phyloP scores from a whole-genome alignment of 768 basidiomycete species.

The Hygrophoropsis aurantiaca region DNA sequence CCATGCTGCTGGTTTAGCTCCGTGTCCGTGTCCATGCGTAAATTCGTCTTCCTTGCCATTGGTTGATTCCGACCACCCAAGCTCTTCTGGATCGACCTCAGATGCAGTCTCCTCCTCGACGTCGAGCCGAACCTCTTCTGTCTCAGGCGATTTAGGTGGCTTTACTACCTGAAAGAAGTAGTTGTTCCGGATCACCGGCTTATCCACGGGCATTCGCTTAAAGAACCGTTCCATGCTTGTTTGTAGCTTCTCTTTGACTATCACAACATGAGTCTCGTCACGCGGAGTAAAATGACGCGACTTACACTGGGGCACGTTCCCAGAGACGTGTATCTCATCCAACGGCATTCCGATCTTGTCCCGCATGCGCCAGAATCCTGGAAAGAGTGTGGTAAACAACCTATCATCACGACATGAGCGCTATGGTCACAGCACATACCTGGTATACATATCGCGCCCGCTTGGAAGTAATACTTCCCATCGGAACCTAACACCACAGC shows the following conservation, averaged over 20 bases:
- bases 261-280: not conserved
- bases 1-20: slow-evolving; percentile 12
- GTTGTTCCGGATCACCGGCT: slow-evolving; percentile 73
- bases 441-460: slow-evolving; percentile 64
- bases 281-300: slow-evolving; percentile 1
- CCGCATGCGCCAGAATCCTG: slow-evolving; percentile 74
- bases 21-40: slow-evolving; percentile 27
- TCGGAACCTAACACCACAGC: slow-evolving; percentile 49
- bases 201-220: slow-evolving; percentile 60
- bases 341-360: slow-evolving; percentile 76
- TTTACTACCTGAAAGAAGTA: slow-evolving; percentile 49
- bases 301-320: slow-evolving; percentile 74
- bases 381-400: not conserved
- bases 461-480: slow-evolving; percentile 73
- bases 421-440: slow-evolving; percentile 37
- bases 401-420: not conserved
- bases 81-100: slow-evolving; percentile 58
- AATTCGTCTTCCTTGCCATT: slow-evolving; percentile 54
- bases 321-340: slow-evolving; percentile 69
- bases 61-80: slow-evolving; percentile 60
- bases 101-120: slow-evolving; percentile 10
- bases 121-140: slow-evolving; percentile 6
- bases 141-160: slow-evolving; percentile 10
- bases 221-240: slow-evolving; percentile 70
- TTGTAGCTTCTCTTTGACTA: slow-evolving; percentile 63